A percentile compares a stretch with the other conserved stretches of the same genome.
Conservation (phyloP, 345 rosid genomes). For the Tarenaya hassleriana region DNA sequence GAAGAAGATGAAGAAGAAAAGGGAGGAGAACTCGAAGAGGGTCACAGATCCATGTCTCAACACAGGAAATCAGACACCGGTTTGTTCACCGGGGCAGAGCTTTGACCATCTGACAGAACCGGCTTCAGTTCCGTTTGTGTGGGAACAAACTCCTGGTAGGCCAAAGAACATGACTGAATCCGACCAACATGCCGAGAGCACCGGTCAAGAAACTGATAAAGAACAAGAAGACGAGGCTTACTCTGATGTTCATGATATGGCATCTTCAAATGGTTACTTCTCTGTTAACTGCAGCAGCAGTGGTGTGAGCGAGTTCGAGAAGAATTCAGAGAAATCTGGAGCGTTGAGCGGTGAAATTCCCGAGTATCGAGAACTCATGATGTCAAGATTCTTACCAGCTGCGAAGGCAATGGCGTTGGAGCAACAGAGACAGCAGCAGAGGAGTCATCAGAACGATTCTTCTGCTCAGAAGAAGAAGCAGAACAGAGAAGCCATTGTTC, state of each 20-base stretch:
- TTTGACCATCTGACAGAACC: slow-evolving; percentile 72
- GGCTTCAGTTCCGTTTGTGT: slow-evolving; percentile 66
- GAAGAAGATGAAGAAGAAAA: slow-evolving; percentile 5
- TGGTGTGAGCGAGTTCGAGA: slow-evolving; percentile 21
- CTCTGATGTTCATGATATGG: slow-evolving; percentile 33
- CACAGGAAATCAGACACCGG: slow-evolving; percentile 21
- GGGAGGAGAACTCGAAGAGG: neutral
- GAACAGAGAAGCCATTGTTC: slow-evolving; percentile 25
- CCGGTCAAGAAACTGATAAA: slow-evolving; percentile 19
- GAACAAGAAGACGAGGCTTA: too few relatives aligned
- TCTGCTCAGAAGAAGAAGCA: slow-evolving; percentile 19
- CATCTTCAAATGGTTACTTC: slow-evolving; percentile 45
- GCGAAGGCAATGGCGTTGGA: slow-evolving; percentile 79
- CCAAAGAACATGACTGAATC: slow-evolving; percentile 30
- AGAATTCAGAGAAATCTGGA: slow-evolving; percentile 12
- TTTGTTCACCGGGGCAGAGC: slow-evolving; percentile 28
- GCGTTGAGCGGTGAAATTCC: slow-evolving; percentile 35
- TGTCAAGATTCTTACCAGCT: slow-evolving; percentile 85
- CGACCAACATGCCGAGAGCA: too few relatives aligned
- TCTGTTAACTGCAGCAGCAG: slow-evolving; percentile 56
- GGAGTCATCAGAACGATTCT: neutral
- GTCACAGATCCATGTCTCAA: slow-evolving; percentile 15
- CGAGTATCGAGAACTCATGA: slow-evolving; percentile 69
- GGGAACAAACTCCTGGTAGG: slow-evolving; percentile 79
- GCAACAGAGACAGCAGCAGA: slow-evolving; percentile 47